phyloP scores from a whole-genome alignment of 148 eudicot species.

The Diospyros lotus region DNA sequence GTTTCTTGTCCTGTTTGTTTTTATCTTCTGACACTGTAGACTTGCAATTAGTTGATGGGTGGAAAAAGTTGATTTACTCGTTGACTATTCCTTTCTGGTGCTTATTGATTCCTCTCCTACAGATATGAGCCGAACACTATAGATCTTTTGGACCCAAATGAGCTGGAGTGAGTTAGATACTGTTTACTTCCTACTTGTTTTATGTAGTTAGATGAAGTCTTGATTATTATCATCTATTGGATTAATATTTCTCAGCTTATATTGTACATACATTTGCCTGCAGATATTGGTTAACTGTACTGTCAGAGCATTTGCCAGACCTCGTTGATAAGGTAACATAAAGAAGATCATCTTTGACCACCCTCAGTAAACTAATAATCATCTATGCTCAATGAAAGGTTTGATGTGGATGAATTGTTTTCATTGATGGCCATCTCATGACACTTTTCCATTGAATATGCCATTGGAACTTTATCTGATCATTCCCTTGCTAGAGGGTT shows the following conservation, averaged over 20 bases:
- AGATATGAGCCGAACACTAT: constrained; percentile 97
- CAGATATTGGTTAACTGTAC: constrained; percentile 91
- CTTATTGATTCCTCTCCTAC: constrained; percentile 22
- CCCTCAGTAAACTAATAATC: too few species aligned
- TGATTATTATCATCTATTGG: not conserved
- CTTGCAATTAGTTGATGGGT: not conserved
- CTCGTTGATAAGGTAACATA: constrained; percentile 87
- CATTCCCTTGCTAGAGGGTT: too few species aligned
- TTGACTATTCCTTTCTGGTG: not conserved
- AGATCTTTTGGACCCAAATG: constrained; percentile 80
- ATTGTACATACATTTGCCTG: constrained; percentile 8
- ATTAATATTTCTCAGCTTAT: constrained; percentile 9
- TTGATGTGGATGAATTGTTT: too few species aligned
- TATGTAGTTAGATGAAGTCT: not conserved
- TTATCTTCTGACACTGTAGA: not conserved
- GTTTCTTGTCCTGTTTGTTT: not conserved
- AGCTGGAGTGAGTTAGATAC: constrained; percentile 69
- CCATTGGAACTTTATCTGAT: too few species aligned
- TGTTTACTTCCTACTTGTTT: not conserved
- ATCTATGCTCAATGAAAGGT: too few species aligned
- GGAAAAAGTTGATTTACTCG: not conserved
- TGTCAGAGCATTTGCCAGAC: constrained; percentile 88
- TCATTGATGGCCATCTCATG: too few species aligned
- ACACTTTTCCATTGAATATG: too few species aligned
- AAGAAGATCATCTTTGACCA: too few species aligned